These are phyloP conservation scores for Starmerella cellae DNA, from an alignment of 805 yeast species.

Conservation along the genomic window DNA sequence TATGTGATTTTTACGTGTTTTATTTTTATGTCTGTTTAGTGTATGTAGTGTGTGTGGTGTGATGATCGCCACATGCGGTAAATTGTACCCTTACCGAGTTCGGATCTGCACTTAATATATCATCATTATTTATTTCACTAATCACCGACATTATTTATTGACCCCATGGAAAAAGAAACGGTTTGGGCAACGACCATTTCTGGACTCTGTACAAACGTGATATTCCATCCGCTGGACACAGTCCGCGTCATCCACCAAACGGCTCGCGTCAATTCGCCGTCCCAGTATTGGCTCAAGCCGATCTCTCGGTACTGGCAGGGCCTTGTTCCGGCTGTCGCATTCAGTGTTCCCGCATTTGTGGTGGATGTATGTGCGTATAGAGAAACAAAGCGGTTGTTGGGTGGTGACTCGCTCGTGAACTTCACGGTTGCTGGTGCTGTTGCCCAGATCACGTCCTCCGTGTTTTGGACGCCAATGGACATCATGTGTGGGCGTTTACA, in stretches of 20 bases:
- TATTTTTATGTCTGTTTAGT: no score
- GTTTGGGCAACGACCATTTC: constrained; percentile 4
- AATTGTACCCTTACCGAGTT: no score
- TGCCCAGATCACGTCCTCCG: constrained; percentile 27
- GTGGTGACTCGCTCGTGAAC: constrained; percentile 22
- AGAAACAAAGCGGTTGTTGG: constrained; percentile 25
- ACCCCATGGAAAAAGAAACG: constrained; percentile 7
- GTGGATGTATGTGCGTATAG: constrained; percentile 28
- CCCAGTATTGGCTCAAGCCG: constrained; percentile 23
- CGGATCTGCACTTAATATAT: no score
- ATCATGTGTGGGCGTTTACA: constrained; percentile 31
- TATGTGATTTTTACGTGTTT: no score
- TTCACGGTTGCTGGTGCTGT: constrained; percentile 26
- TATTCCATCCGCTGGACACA: constrained; percentile 31
- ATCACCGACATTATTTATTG: no score
- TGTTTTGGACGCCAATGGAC: constrained; percentile 32
- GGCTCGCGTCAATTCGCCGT: constrained; percentile 24
- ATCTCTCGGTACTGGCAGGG: constrained; percentile 28
- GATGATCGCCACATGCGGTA: no score
- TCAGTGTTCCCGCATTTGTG: constrained; percentile 30
- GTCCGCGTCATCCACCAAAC: constrained; percentile 31
- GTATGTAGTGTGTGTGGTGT: no score
- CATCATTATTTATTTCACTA: no score
- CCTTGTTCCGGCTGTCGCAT: constrained; percentile 25
- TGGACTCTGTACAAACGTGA: constrained; percentile 18